Evolutionary conservation across 345 rosid genomes (phyloP).

Genomic region (Heritiera littoralis): DNA sequence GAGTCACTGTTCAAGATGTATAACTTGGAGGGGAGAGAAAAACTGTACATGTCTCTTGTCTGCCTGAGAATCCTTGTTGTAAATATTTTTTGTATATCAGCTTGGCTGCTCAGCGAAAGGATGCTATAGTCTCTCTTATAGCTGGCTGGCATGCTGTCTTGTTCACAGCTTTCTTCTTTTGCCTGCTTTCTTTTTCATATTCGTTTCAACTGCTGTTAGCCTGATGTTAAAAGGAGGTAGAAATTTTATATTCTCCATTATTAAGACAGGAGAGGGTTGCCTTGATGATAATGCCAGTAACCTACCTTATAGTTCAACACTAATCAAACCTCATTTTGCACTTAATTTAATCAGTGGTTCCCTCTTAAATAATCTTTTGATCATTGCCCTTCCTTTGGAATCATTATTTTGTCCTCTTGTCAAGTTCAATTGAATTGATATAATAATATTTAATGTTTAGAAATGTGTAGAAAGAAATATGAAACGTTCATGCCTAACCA

Average conservation of each 20-base stretch:
- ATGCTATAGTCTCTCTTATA: background rate
- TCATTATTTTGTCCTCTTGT: background rate
- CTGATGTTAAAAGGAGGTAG: no score
- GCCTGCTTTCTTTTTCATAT: no score
- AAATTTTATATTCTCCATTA: no score
- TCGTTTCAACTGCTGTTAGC: no score
- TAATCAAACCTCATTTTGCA: background rate
- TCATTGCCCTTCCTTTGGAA: background rate
- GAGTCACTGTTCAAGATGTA: background rate
- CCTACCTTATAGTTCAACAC: no score
- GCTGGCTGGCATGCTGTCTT: slow-evolving; percentile 21
- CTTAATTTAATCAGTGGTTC: background rate
- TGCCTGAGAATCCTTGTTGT: no score
- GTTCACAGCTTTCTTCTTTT: background rate
- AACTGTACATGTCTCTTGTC: slow-evolving; percentile 7
- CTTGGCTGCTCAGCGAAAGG: background rate
- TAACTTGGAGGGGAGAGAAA: background rate
- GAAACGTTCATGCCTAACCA: no score
- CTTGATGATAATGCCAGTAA: no score
- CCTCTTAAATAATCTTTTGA: background rate
- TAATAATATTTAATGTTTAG: background rate
- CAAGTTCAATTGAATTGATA: background rate
- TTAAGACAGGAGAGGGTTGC: no score
- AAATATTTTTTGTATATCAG: background rate
- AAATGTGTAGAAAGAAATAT: no score